phyloP scores from a whole-genome alignment of 805 yeast genomes.

The Kurtzmaniella fragi region DNA sequence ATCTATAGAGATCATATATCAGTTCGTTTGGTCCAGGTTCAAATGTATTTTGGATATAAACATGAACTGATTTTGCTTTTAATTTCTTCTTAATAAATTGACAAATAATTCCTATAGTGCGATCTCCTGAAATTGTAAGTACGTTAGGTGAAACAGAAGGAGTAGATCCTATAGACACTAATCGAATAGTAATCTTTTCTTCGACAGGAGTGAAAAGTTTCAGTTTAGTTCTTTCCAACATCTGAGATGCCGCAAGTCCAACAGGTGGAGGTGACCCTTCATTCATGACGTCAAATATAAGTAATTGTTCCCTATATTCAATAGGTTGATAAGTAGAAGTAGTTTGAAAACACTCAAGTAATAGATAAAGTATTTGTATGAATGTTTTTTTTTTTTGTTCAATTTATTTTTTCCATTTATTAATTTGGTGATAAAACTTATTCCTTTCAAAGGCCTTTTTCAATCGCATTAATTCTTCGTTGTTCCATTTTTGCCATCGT shows the following conservation, averaged over 20 bases:
- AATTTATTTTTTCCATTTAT: too few species aligned
- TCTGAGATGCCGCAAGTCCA: background rate
- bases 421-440: too few species aligned
- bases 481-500: background rate
- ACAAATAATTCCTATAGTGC: constrained; percentile 41
- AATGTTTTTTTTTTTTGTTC: too few species aligned
- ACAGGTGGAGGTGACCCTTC: too few species aligned
- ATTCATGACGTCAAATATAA: too few species aligned
- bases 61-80: constrained; percentile 18
- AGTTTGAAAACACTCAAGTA: too few species aligned
- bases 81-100: constrained; percentile 42
- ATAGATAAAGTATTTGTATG: too few species aligned
- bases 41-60: constrained; percentile 37
- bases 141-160: constrained; percentile 45
- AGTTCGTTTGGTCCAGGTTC: constrained; percentile 38
- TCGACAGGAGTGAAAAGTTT: background rate
- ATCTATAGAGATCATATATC: constrained; percentile 24
- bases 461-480: background rate
- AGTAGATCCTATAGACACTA: constrained; percentile 58
- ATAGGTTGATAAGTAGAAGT: too few species aligned
- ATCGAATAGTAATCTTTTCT: constrained; percentile 43
- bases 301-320: too few species aligned
- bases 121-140: constrained; percentile 44
- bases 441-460: too few species aligned
- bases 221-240: background rate